phyloP scores from a whole-genome alignment of 2,329 filamentous ascomycete genomes.

The Ascochyta lentis region DNA sequence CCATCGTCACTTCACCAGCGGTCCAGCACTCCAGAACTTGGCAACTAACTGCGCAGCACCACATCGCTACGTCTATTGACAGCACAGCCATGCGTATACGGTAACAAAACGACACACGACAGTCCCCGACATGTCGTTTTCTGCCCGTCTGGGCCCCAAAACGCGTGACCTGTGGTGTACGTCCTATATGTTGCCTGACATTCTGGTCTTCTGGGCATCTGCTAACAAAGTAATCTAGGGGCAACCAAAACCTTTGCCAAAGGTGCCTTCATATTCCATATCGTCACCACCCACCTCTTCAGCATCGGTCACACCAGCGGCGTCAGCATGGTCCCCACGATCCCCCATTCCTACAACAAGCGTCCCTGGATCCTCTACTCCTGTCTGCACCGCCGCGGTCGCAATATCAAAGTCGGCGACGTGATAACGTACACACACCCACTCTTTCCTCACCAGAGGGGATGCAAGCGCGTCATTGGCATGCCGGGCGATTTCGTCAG shows the following conservation, averaged over 20 bases:
- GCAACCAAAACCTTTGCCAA: conserved; percentile 21
- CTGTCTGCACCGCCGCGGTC: conserved; percentile 57
- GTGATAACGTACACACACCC: conserved; percentile 82
- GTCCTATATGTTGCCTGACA: background rate
- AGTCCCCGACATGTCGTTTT: conserved; percentile 7
- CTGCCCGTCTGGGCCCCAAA: conserved; percentile 3
- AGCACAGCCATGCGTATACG: conserved; percentile 7
- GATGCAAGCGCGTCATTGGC: conserved; percentile 75
- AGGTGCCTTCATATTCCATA: conserved; percentile 40
- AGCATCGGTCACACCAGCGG: conserved; percentile 68
- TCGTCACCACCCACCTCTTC: conserved; percentile 62
- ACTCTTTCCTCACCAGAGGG: conserved; percentile 61
- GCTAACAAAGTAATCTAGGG: conserved; percentile 14
- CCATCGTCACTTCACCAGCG: conserved; percentile 1
- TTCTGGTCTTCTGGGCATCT: background rate
- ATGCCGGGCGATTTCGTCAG: conserved; percentile 73
- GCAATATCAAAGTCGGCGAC: conserved; percentile 77
- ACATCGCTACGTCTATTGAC: background rate
- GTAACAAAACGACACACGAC: background rate
- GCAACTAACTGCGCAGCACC: background rate
- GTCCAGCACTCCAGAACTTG: background rate
- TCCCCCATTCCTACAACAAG: conserved; percentile 49
- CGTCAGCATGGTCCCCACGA: conserved; percentile 89
- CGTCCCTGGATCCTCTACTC: conserved; percentile 36
- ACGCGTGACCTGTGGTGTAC: conserved; percentile 15